Base-by-base conservation (phyloP, 1,284 basidiomycete genomes). In the Fomitopsis palustris region DNA sequence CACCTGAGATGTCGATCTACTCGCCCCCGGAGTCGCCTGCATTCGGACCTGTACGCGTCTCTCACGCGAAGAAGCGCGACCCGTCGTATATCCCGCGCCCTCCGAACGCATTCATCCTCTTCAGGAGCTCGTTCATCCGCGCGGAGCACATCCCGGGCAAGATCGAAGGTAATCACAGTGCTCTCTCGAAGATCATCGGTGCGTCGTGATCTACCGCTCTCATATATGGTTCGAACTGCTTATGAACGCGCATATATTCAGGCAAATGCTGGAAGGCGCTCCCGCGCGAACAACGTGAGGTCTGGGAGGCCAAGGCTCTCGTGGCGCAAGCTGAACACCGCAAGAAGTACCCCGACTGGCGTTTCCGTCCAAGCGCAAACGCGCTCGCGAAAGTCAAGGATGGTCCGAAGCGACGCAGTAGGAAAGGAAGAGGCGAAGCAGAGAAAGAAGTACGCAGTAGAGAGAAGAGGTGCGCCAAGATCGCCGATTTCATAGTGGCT, bases 41-140 rank as follows among this genome's bases (percentile, higher is more conserved):
- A 33, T 63, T 60, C 56, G 64, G 60, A 14, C 62, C 72, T 49
- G 69, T 71, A 56, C 74, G 74, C 39, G 62, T 67, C 27, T 74
- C 72, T 55, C 78, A 80, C 64, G 70, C 70, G 61, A 80, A 78
- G 72, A 81, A 80, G 64, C 75, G 78, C 51, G 80, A 81, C 62
- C 76, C 78, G 51, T 77, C 75, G 23, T 88, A 96, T 74, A 93
- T 96, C 71, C 93, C 95, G 52, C 86, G 95, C 35, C 95, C 95
- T 0, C 90, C 93, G 33, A 97, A 97, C 74, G 94, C 95, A 52
- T 97, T 96, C 77, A 96, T 97, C 68, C 86, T 97, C 72, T 97
- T 95, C 76, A 85, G 95, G 61, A 92, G 92, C 35, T 90, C 93
- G 55, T 94, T 95, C 70, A 93, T 95, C 67, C 82, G 85, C 51